Percentiles rank a stretch among this genome's conserved stretches.
Evolutionary conservation across 2,329 filamentous ascomycete species (phyloP).

Genomic region (Aspergillus sp.): DNA sequence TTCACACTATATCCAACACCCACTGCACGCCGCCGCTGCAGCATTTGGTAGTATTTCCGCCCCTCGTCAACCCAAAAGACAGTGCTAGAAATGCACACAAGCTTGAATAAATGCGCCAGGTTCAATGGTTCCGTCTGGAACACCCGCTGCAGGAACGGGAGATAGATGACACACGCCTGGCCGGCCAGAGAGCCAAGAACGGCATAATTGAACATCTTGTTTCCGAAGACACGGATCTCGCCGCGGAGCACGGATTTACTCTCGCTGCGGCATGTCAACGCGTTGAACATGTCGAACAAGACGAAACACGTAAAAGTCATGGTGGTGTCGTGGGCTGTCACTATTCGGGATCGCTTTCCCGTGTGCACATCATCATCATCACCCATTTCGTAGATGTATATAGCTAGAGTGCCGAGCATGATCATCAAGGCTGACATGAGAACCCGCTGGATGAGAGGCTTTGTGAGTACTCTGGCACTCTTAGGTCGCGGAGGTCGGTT

Average conservation of each 20-base stretch:
- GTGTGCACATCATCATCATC: conserved; percentile 55
- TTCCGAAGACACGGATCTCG: conserved; percentile 78
- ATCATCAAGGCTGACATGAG: conserved; percentile 85
- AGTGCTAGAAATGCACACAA: conserved; percentile 75
- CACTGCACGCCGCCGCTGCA: conserved; percentile 32
- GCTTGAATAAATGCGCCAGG: conserved; percentile 68
- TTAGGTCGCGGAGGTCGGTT: conserved; percentile 81
- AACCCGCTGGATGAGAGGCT: conserved; percentile 76
- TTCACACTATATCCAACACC: conserved; percentile 43
- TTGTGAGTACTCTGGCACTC: conserved; percentile 87
- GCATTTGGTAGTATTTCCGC: conserved; percentile 65
- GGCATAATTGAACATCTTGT: conserved; percentile 95
- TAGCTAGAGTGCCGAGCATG: conserved; percentile 85
- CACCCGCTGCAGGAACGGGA: conserved; percentile 87
- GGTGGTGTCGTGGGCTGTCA: conserved; percentile 92
- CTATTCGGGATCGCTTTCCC: conserved; percentile 54
- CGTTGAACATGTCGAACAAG: conserved; percentile 99
- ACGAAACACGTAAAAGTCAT: conserved; percentile 99
- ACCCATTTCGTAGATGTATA: conserved; percentile 90
- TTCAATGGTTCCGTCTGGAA: conserved; percentile 92
- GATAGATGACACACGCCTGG: conserved; percentile 88
- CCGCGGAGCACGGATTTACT: conserved; percentile 84
- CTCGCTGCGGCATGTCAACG: conserved; percentile 86
- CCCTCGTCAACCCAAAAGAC: conserved; percentile 96
- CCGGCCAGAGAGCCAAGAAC: conserved; percentile 81